Percentiles rank a stretch among this genome's conserved stretches.
These are phyloP conservation scores for Dendrobium chrysotoxum DNA, from an alignment of 106 monocot species.

Conservation along the genomic window DNA sequence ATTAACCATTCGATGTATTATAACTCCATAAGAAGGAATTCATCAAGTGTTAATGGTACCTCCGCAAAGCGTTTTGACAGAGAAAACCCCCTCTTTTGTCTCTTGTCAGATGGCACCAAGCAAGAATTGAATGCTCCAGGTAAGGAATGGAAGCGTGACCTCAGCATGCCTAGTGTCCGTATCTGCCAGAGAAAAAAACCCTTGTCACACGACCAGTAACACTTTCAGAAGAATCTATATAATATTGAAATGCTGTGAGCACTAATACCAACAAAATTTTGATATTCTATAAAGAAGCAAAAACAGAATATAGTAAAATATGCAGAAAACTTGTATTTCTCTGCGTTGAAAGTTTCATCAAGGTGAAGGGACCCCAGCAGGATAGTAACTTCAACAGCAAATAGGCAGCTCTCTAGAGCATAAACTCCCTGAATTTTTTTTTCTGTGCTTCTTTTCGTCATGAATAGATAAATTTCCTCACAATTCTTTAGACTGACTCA, in stretches of 20 bases:
- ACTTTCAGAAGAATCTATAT: not conserved
- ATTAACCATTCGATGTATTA: not conserved
- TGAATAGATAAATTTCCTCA: not conserved
- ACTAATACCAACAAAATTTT: not conserved
- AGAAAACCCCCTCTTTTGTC: slow-evolving; percentile 64
- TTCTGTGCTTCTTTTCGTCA: not conserved
- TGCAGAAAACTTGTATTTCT: not conserved
- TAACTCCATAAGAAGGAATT: not conserved
- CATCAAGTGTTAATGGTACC: slow-evolving; percentile 24
- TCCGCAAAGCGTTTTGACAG: slow-evolving; percentile 75
- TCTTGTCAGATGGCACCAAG: slow-evolving; percentile 85
- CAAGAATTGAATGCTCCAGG: slow-evolving; percentile 87
- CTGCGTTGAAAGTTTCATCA: not conserved
- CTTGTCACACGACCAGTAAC: not conserved
- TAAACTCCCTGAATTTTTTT: not conserved
- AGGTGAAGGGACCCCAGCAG: not conserved
- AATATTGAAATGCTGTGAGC: not conserved
- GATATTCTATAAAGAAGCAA: too few relatives aligned
- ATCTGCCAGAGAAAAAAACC: slow-evolving; percentile 31
- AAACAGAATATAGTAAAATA: not conserved
- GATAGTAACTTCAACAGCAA: not conserved
- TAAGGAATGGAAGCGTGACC: slow-evolving; percentile 87
- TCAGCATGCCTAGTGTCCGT: slow-evolving; percentile 91
- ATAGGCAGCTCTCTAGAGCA: not conserved
- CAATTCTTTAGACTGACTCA: not conserved